Conservation (phyloP, 2,329 filamentous ascomycete species). For the Scopulariopsis brevicaulis region DNA sequence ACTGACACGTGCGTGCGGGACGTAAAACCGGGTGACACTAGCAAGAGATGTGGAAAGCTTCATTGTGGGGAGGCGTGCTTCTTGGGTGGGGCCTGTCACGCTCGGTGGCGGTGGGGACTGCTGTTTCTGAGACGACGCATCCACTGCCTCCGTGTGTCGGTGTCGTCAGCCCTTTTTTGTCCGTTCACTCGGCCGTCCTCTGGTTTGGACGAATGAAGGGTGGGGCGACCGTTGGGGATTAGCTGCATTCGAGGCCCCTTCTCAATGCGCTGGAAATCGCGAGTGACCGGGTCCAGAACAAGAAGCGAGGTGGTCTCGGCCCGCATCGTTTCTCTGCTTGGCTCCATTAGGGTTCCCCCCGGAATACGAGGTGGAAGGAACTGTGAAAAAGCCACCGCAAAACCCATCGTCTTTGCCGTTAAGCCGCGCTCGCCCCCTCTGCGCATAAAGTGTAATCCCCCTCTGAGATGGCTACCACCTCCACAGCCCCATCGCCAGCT, state of each 20-base stretch:
- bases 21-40: no score
- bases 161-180: neutral
- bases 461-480: no score
- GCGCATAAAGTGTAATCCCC: no score
- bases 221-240: neutral
- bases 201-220: neutral
- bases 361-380: neutral
- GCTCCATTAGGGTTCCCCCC: neutral
- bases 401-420: no score
- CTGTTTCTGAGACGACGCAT: neutral
- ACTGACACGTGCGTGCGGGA: no score
- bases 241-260: neutral
- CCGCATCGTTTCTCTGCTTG: neutral
- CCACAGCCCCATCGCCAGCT: no score
- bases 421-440: no score
- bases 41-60: neutral
- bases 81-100: no score
- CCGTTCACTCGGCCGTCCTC: no score
- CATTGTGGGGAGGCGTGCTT: no score
- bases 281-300: neutral
- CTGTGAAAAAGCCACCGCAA: neutral
- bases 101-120: no score
- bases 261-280: neutral
- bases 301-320: neutral
- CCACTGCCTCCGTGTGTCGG: neutral